Percentiles rank a stretch among this genome's conserved stretches.
phyloP scores from a whole-genome alignment of 1,284 basidiomycete genomes.

The Fomitopsis palustris region DNA sequence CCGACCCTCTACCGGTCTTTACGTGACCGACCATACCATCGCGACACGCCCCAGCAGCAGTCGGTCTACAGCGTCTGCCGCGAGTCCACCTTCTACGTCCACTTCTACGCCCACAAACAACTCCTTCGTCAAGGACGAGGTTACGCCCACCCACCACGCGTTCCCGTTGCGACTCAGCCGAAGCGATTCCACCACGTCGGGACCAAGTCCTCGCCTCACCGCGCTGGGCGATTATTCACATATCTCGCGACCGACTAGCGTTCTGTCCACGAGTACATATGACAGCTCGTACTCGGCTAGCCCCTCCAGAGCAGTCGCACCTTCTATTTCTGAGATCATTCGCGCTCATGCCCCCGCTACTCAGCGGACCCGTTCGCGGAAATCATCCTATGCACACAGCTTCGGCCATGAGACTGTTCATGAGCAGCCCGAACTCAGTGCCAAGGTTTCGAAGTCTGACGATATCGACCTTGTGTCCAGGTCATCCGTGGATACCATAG shows the following conservation, averaged over 20 bases:
- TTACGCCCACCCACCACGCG: neutral
- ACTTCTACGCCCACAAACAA: neutral
- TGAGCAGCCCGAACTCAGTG: conserved; percentile 18
- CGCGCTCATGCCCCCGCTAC: conserved; percentile 63
- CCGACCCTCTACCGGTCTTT: neutral
- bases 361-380: conserved; percentile 41
- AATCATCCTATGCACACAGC: conserved; percentile 46
- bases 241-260: neutral
- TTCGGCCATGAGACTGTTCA: conserved; percentile 40
- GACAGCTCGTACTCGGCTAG: conserved; percentile 6
- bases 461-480: conserved; percentile 64
- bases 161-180: neutral
- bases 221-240: neutral
- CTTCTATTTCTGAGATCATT: conserved; percentile 83
- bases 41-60: neutral
- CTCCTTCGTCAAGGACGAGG: neutral
- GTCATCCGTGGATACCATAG: conserved; percentile 80
- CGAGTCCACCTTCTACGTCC: neutral
- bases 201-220: neutral
- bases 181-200: neutral
- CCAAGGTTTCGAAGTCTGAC: conserved; percentile 49
- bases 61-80: neutral
- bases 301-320: conserved; percentile 42
- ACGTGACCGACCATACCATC: neutral
- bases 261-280: neutral